These are phyloP conservation scores for Microbotryum silenes-acaulis DNA, from an alignment of 1,284 basidiomycete genomes.

Conservation along the genomic window DNA sequence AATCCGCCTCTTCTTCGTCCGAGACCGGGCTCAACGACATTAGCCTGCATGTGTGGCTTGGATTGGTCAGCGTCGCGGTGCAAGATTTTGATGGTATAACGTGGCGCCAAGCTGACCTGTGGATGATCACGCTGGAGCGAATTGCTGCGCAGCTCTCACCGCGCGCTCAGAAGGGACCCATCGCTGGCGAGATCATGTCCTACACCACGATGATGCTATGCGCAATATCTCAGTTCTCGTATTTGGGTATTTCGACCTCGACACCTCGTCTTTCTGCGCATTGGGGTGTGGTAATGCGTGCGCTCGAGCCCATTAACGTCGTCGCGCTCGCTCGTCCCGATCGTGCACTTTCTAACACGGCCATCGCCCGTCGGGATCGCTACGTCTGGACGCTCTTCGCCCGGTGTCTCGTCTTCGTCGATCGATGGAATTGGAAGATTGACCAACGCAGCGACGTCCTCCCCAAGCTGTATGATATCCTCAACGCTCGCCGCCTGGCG, in stretches of 20 bases:
- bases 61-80: slow-evolving; percentile 53
- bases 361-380: slow-evolving; percentile 57
- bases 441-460: slow-evolving; percentile 56
- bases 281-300: slow-evolving; percentile 59
- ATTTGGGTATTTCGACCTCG: slow-evolving; percentile 51
- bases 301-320: slow-evolving; percentile 55
- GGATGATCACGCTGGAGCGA: slow-evolving; percentile 31
- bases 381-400: slow-evolving; percentile 67
- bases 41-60: slow-evolving; percentile 66
- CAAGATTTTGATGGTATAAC: slow-evolving; percentile 1
- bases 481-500: slow-evolving; percentile 69
- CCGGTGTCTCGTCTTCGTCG: slow-evolving; percentile 63
- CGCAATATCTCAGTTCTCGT: slow-evolving; percentile 69
- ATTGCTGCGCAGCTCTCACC: slow-evolving; percentile 29
- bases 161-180: slow-evolving; percentile 35
- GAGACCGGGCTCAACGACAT: slow-evolving; percentile 44
- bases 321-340: slow-evolving; percentile 52
- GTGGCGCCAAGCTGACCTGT: slow-evolving; percentile 39
- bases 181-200: slow-evolving; percentile 66
- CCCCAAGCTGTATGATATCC: slow-evolving; percentile 62
- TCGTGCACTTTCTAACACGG: slow-evolving; percentile 43
- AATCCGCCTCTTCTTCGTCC: slow-evolving; percentile 38
- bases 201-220: slow-evolving; percentile 61
- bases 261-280: slow-evolving; percentile 50
- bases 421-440: slow-evolving; percentile 67